Evolutionary conservation across 164 flowering plant species (phyloP), one percentile per base, ranked within the genome.

Genomic region (Hamamelis virginiana): DNA sequence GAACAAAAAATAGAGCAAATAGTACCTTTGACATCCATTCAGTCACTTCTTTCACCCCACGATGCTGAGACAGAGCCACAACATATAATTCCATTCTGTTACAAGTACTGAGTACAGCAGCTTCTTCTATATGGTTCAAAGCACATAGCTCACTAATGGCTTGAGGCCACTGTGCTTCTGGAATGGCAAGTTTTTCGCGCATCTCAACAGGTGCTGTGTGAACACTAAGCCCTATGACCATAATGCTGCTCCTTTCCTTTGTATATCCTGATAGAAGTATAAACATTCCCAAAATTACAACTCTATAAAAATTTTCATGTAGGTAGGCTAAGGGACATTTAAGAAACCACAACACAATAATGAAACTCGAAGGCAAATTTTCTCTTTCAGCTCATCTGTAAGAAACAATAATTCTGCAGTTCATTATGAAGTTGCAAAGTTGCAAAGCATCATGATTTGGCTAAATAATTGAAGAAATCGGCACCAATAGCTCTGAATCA

Each of bases 11-110:
- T n/a, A 43, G 9, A 72, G 33, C 41, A 33, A 33, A 28, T 28
- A 43, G 46, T 69, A 95, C 98, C 97, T 95, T 92, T 61, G 97
- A 84, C 98, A 94, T 91, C 98, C 98, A 95, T 66, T 95, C 98
- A 27, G 91, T 92, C 43, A 95, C 98, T 87, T 95, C 98, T 78
- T 86, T 90, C 38, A 91, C 91, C 19, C 97, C 98, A 52, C 94
- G 92, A 69, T 91, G 92, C 82, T 89, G 89, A 62, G 98, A 92
- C 23, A 92, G 76, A 73, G 96, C 97, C 10, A 91, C 94, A 69
- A 92, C 94, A 76, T 95, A 95, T 63, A 95, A 89, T 72, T 95
- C 98, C 94, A 92, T 89, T 67, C 98, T 71, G 81, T 95, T 95
- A 78, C 98, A 95, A 67, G 97, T 95, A 72, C 99, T 92, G 53